Conservation (phyloP, 352 stramenopile species). For the Pythium rhizo-oryzae region DNA sequence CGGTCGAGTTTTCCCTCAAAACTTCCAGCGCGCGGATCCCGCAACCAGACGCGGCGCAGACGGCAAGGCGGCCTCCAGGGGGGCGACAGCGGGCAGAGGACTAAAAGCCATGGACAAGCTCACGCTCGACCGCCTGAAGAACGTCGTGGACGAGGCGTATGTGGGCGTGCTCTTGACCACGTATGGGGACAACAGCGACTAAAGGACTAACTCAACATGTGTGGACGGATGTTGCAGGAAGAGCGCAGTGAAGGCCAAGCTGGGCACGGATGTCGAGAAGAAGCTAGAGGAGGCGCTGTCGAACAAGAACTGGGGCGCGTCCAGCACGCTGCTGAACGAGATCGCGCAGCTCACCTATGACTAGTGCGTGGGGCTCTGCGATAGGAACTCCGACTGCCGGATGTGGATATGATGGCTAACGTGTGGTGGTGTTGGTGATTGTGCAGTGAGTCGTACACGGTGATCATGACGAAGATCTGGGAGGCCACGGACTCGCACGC, state of each 20-base stretch:
- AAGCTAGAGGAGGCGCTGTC: conserved; percentile 96
- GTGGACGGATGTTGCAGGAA: conserved; percentile 45
- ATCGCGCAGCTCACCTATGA: conserved; percentile 98
- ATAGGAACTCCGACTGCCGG: background rate
- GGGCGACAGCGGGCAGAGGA: conserved; percentile 9
- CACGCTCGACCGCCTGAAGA: conserved; percentile 85
- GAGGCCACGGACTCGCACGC: conserved; percentile 90
- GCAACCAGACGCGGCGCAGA: background rate
- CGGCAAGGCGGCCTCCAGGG: background rate
- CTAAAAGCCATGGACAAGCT: conserved; percentile 72
- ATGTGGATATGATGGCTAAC: background rate
- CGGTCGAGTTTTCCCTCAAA: background rate
- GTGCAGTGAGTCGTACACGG: conserved; percentile 82
- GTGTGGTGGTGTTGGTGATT: background rate
- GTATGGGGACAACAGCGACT: background rate
- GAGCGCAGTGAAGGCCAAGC: conserved; percentile 85
- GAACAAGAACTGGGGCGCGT: conserved; percentile 99
- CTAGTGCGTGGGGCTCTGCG: conserved; percentile 51
- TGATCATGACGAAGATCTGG: conserved; percentile 96
- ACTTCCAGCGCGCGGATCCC: conserved; percentile 11
- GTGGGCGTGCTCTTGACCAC: conserved; percentile 19
- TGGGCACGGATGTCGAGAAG: conserved; percentile 85
- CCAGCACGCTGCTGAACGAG: conserved; percentile 97
- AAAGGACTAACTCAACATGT: background rate
- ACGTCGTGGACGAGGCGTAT: conserved; percentile 89